Evolutionary conservation across 2,329 filamentous ascomycete genomes (phyloP).

Genomic region (Rutstroemia sp.): DNA sequence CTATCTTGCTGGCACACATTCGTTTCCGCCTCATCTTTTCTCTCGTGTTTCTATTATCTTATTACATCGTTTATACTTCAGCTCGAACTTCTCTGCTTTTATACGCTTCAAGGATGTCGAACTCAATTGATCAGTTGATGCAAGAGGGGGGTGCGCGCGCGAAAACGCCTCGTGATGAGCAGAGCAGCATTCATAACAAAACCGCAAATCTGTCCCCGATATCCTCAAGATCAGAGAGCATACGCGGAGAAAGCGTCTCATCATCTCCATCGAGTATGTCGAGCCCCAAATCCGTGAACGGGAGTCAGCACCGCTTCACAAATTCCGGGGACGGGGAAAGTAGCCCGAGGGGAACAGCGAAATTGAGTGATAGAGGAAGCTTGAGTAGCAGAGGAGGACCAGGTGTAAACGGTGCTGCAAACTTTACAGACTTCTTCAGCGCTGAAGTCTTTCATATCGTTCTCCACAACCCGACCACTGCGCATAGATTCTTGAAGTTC

Average conservation of each 20-base stretch:
- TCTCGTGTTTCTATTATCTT: too few relatives aligned
- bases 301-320: not conserved
- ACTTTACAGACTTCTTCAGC: constrained; percentile 40
- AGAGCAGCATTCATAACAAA: not conserved
- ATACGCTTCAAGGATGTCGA: not conserved
- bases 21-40: not conserved
- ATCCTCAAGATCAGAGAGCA: not conserved
- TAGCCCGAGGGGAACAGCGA: not conserved
- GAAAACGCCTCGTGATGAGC: not conserved
- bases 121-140: not conserved
- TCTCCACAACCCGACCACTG: constrained; percentile 40
- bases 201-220: not conserved
- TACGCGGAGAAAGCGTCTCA: not conserved
- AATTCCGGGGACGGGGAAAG: not conserved
- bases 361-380: not conserved
- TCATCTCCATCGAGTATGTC: not conserved
- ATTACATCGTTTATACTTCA: not conserved
- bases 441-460: constrained; percentile 43
- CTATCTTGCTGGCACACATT: too few relatives aligned
- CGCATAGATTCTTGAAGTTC: constrained; percentile 41
- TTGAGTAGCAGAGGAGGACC: not conserved
- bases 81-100: not conserved
- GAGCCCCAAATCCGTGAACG: not conserved
- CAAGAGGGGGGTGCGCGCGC: not conserved
- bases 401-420: not conserved